Evolutionary conservation across 768 basidiomycete species (phyloP).

Genomic region (Tricholoma sp.): DNA sequence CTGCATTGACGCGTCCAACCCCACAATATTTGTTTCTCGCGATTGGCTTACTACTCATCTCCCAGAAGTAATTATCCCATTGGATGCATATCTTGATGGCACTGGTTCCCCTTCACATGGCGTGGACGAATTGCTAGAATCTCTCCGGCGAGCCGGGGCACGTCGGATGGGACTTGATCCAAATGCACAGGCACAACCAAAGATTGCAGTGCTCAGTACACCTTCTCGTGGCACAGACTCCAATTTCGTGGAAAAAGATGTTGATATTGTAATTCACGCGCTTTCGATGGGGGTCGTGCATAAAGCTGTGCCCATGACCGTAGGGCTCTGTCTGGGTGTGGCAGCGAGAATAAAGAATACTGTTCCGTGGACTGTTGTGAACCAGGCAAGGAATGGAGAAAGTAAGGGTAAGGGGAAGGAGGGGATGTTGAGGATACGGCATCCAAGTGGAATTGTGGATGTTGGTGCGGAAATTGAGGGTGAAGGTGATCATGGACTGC

Average conservation of each 20-base stretch:
- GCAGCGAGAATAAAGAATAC: constrained; percentile 22
- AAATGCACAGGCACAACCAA: constrained; percentile 59
- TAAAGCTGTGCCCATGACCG: constrained; percentile 69
- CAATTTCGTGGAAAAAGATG: constrained; percentile 18
- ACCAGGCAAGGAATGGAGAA: not conserved
- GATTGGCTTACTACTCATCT: constrained; percentile 33
- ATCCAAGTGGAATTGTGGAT: not conserved
- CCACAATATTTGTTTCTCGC: constrained; percentile 56
- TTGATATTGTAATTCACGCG: constrained; percentile 37
- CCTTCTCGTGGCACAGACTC: not conserved
- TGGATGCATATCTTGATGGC: constrained; percentile 32
- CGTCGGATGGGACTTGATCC: constrained; percentile 61
- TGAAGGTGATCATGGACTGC: not conserved
- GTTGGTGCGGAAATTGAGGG: not conserved
- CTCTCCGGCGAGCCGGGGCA: constrained; percentile 52
- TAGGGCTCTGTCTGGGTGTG: constrained; percentile 64
- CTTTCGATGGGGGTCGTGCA: constrained; percentile 62
- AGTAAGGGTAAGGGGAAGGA: not conserved
- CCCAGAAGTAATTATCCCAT: constrained; percentile 22
- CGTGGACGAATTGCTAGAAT: constrained; percentile 37
- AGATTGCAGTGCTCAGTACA: constrained; percentile 51
- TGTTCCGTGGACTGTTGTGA: not conserved
- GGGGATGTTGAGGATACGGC: not conserved
- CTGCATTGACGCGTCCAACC: constrained; percentile 71
- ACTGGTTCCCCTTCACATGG: constrained; percentile 14